Evolutionary conservation across 2,329 filamentous ascomycete species (phyloP), one percentile per base, ranked within the genome.

Genomic region (Malbranchea cinnamomea): DNA sequence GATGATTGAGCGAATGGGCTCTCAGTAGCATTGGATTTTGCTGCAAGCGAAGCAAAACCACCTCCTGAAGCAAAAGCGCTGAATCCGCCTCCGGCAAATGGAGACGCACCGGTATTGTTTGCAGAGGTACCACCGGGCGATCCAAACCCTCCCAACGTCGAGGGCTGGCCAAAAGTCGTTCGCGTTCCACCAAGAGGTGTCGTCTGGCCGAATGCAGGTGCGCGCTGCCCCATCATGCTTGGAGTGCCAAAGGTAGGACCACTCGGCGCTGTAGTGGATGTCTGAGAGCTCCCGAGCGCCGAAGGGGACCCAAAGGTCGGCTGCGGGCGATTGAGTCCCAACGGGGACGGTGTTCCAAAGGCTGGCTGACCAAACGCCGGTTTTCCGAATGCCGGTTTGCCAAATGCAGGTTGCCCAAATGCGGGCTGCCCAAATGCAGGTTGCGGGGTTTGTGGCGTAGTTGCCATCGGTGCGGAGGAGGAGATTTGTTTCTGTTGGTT

Each of bases 331-430:
- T 27, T 29, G 8, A 22, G 20, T 6, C 35, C 35, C 15, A 36
- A 35, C 3, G 33, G 22, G 17, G 39, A 30, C 9, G 43, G 19
- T 10, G 20, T 36, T 14, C 47, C 46, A 37, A 37, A 37, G 10
- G 14, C n/a, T 10, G 36, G 23, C n/a, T n/a, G n/a, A n/a, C n/a
- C n/a, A n/a, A n/a, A n/a, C n/a, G n/a, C n/a, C n/a, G n/a, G n/a
- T n/a, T n/a, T n/a, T n/a, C n/a, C n/a, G n/a, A 33, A 35, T 10
- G 45, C 27, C 18, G 55, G 42, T 26, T 52, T 44, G 14, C 51
- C 51, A 45, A 63, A 56, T 5, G 52, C 35, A 32, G 53, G 42
- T 28, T 39, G 30, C 9, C 35, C 37, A 33, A 59, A 49, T 2
- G 40, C 28, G 10, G 47, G 17, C 29, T 45, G 31, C 35, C 45